phyloP scores from a whole-genome alignment of 2,329 filamentous ascomycete genomes.

The Orbilia brochopaga region DNA sequence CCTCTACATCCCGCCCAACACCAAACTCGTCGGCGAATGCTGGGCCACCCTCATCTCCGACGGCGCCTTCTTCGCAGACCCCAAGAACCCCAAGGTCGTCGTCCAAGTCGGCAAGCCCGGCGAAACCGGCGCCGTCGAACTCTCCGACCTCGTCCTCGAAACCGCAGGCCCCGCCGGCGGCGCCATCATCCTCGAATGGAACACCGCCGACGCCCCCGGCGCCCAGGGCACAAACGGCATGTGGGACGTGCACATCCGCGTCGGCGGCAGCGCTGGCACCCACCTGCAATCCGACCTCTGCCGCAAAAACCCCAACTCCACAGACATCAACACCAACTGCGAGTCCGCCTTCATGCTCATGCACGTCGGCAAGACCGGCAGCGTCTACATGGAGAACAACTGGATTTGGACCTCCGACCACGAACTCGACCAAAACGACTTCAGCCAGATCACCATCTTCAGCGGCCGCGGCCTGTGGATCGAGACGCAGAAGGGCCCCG shows the following conservation, averaged over 20 bases:
- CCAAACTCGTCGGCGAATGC: slow-evolving; percentile 68
- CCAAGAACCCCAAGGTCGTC: slow-evolving; percentile 68
- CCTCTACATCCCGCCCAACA: slow-evolving; percentile 46
- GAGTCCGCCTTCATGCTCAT: slow-evolving; percentile 59
- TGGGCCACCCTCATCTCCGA: slow-evolving; percentile 66
- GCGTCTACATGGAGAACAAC: slow-evolving; percentile 61
- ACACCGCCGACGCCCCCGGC: slow-evolving; percentile 63
- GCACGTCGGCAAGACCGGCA: slow-evolving; percentile 57
- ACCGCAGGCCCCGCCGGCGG: slow-evolving; percentile 72
- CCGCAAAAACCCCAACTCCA: slow-evolving; percentile 65
- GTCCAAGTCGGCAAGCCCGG: slow-evolving; percentile 71
- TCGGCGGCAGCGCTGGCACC: slow-evolving; percentile 85
- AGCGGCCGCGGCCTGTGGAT: slow-evolving; percentile 57
- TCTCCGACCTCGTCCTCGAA: slow-evolving; percentile 74
- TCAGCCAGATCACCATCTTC: slow-evolving; percentile 57
- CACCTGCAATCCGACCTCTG: slow-evolving; percentile 80
- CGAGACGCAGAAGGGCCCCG: slow-evolving; percentile 55
- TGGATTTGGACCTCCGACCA: slow-evolving; percentile 63
- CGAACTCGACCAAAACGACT: slow-evolving; percentile 56
- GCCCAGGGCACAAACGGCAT: slow-evolving; percentile 62
- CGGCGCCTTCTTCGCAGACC: slow-evolving; percentile 65
- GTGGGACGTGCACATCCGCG: slow-evolving; percentile 95
- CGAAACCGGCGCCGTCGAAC: slow-evolving; percentile 70
- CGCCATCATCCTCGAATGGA: slow-evolving; percentile 75
- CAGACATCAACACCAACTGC: slow-evolving; percentile 56